Base-by-base conservation (phyloP, 2,329 filamentous ascomycete genomes). In the Lasiodiplodia sp. region DNA sequence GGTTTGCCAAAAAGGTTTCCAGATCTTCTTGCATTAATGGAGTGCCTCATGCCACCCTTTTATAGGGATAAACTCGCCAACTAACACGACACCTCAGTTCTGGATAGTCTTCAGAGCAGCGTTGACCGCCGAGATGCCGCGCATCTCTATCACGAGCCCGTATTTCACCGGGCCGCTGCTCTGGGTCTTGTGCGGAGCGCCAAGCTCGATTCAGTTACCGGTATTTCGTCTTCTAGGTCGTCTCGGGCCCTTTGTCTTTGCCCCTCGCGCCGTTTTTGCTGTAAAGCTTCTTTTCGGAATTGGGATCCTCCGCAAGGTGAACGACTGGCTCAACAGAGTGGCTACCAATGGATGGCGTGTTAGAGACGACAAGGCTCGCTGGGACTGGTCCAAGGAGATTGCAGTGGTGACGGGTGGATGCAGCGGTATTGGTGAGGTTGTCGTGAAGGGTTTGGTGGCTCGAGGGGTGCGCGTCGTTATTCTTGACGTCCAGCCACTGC, bases 331-430 rank as follows among this genome's bases (percentile, higher is more conserved):
- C 6, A 80, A 78, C 40, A 69, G 71, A 10, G 63, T 77, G 8
- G 78, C 78, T n/a, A 71, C 79, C 28, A 79, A 84, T 75, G 77
- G 79, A 55, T 83, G 79, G 74, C 76, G 78, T 12, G 58, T 79
- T 11, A 73, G 71, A 58, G 76, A 76, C 7, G 78, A 77, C 69
- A 73, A 76, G 58, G 72, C 72, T 10, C 31, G 49, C n/a, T 79
- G 78, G 78, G 71, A 73, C 3, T 79, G 74, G 75, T 72, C 70
- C 4, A 52, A 71, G 8, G 78, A 80, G 63, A 69, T 80, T 12
- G 78, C 76, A 2, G 77, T 80, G 31, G 71, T 80, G 1, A 80
- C 78, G 2, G 78, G 78, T 14, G 78, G 78, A 2, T 78, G 77
- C 66, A 75, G 74, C 57, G 78, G 78, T 8, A 78, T 80, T 67